Evolutionary conservation across 192 early-diverging fungal genomes (phyloP).

Genomic region (Backusella liffmaniae): DNA sequence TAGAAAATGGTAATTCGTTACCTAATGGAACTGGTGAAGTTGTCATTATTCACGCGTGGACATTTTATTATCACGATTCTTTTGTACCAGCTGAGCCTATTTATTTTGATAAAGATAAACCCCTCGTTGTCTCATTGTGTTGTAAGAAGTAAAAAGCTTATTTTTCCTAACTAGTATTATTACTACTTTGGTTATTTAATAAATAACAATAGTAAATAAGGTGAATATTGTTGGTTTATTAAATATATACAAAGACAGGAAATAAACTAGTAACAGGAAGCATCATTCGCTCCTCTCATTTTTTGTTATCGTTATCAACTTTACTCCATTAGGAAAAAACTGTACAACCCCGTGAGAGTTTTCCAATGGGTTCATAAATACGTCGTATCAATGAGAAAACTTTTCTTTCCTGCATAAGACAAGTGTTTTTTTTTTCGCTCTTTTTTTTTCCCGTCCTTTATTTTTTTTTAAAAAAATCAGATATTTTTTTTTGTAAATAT

Average conservation of each 20-base stretch:
- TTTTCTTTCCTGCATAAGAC: slow-evolving; percentile 5
- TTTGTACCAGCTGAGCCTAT: slow-evolving; percentile 6
- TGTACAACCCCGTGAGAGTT: slow-evolving; percentile 9
- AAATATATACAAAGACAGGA: neutral
- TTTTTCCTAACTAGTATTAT: neutral
- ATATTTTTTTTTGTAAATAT: neutral
- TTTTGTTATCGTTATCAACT: slow-evolving; percentile 11
- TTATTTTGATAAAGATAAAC: neutral
- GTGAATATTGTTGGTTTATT: neutral
- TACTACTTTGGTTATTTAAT: neutral
- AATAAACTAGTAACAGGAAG: neutral
- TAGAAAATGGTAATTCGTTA: neutral
- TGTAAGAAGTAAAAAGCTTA: neutral
- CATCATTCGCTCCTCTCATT: slow-evolving; percentile 1
- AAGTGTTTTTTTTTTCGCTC: neutral
- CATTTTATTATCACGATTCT: neutral
- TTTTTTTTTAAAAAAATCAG: neutral
- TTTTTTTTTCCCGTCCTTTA: slow-evolving; percentile 2
- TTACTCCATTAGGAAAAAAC: neutral
- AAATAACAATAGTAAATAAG: neutral
- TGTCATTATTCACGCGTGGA: slow-evolving; percentile 7
- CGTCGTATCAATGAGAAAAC: neutral
- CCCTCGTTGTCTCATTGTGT: neutral
- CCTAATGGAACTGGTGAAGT: neutral
- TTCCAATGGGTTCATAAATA: slow-evolving; percentile 2